Evolutionary conservation across 2,329 filamentous ascomycete species (phyloP).

Genomic region (Nigrospora sphaerica): DNA sequence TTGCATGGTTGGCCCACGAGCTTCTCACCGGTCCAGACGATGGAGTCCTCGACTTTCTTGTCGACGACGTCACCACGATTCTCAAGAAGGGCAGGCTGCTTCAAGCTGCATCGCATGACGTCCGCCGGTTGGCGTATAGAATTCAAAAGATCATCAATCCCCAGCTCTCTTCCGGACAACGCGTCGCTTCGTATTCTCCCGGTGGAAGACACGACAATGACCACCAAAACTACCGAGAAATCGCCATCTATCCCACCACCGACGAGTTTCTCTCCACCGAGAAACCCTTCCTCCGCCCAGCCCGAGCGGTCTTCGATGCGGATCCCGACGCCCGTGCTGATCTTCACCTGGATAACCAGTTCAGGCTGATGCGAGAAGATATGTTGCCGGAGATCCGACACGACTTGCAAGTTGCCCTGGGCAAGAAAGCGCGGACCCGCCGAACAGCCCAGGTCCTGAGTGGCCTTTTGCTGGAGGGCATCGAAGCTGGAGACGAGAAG

Average conservation of each 20-base stretch:
- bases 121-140: slow-evolving; percentile 21
- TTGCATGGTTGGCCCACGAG: slow-evolving; percentile 43
- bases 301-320: slow-evolving; percentile 38
- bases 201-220: slow-evolving; percentile 73
- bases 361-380: slow-evolving; percentile 63
- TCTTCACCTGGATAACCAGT: slow-evolving; percentile 62
- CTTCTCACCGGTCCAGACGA: slow-evolving; percentile 26
- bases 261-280: slow-evolving; percentile 53
- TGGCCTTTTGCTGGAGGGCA: slow-evolving; percentile 25
- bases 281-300: slow-evolving; percentile 45
- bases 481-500: slow-evolving; percentile 26
- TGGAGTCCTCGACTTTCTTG: neutral
- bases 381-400: slow-evolving; percentile 60
- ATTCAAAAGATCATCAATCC: slow-evolving; percentile 28
- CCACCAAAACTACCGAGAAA: slow-evolving; percentile 48
- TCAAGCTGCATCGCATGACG: slow-evolving; percentile 13
- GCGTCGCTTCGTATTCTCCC: slow-evolving; percentile 20
- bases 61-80: slow-evolving; percentile 16
- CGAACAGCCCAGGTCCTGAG: slow-evolving; percentile 22
- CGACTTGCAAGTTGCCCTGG: slow-evolving; percentile 31
- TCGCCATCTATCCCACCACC: slow-evolving; percentile 57
- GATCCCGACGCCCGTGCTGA: slow-evolving; percentile 27
- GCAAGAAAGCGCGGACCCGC: slow-evolving; percentile 35
- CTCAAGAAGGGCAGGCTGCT: slow-evolving; percentile 8
- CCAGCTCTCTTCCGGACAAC: neutral